phyloP scores from a whole-genome alignment of 2,329 filamentous ascomycete species.

The Hymenoscyphus occultus region DNA sequence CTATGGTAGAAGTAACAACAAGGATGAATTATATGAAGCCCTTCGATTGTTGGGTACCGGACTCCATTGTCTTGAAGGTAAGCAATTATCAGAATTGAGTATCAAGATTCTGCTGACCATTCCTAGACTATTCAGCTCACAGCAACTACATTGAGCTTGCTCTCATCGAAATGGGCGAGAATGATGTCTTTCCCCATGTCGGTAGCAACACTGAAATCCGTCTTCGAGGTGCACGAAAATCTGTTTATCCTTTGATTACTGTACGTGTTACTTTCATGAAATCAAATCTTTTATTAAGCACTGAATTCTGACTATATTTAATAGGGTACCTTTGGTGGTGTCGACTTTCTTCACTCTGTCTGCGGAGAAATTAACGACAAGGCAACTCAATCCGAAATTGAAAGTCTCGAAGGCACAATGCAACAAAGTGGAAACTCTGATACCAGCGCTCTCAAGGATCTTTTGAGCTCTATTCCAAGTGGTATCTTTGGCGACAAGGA shows the following conservation, averaged over 20 bases:
- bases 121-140: slow-evolving; percentile 77
- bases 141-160: slow-evolving; percentile 91
- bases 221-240: slow-evolving; percentile 60
- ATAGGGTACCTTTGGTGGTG: slow-evolving; percentile 74
- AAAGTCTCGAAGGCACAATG: slow-evolving; percentile 83
- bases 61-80: slow-evolving; percentile 75
- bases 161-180: slow-evolving; percentile 81
- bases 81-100: neutral
- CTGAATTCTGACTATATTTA: neutral
- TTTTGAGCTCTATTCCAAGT: slow-evolving; percentile 77
- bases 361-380: slow-evolving; percentile 81
- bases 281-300: neutral
- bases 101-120: slow-evolving; percentile 30
- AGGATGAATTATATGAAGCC: slow-evolving; percentile 82
- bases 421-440: slow-evolving; percentile 60
- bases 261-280: slow-evolving; percentile 42
- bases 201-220: slow-evolving; percentile 70
- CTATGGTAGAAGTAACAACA: slow-evolving; percentile 63
- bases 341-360: slow-evolving; percentile 90
- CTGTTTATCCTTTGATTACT: slow-evolving; percentile 80
- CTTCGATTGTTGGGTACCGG: slow-evolving; percentile 83
- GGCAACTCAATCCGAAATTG: slow-evolving; percentile 84
- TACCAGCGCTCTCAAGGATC: slow-evolving; percentile 71
- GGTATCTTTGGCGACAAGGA: slow-evolving; percentile 75
- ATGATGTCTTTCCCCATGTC: slow-evolving; percentile 80